Evolutionary conservation across 2,329 filamentous ascomycete genomes (phyloP).

Genomic region (Cordyceps farinosa): DNA sequence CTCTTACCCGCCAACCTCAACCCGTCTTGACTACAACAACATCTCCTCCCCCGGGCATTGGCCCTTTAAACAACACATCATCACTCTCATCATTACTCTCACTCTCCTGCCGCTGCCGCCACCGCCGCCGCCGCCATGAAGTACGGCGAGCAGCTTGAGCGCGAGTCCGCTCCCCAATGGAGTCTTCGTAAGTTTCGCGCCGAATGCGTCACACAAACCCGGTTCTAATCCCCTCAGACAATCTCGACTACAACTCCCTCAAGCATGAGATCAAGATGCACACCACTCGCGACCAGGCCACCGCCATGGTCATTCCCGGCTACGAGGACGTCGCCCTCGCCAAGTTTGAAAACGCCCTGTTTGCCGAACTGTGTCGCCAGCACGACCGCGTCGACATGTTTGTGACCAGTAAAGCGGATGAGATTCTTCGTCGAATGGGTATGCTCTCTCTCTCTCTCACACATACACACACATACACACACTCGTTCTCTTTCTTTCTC

Average conservation of each 20-base stretch:
- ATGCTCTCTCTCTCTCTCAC: conserved; percentile 21
- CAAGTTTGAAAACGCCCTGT: conserved; percentile 70
- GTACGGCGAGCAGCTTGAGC: conserved; percentile 56
- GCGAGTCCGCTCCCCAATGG: conserved; percentile 79
- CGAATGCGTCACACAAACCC: conserved; percentile 4
- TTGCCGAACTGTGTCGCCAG: conserved; percentile 65
- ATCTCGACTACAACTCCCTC: conserved; percentile 84
- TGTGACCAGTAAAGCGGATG: conserved; percentile 73
- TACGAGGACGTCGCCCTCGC: conserved; percentile 56
- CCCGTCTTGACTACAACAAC: not conserved
- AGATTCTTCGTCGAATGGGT: conserved; percentile 69
- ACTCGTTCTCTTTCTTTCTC: not conserved
- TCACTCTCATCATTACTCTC: not conserved
- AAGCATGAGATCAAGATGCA: conserved; percentile 81
- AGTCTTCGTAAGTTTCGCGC: conserved; percentile 57
- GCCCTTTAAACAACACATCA: not conserved
- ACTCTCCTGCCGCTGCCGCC: not conserved
- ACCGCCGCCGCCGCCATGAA: conserved; percentile 31
- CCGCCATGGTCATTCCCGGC: conserved; percentile 71
- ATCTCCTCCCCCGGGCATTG: not conserved
- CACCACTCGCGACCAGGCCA: conserved; percentile 67
- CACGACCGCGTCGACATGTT: conserved; percentile 77
- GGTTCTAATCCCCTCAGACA: conserved; percentile 49
- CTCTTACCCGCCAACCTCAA: not conserved
- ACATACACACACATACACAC: no score